Evolutionary conservation across 2,329 filamentous ascomycete species (phyloP).

Genomic region (Exophiala sp.): DNA sequence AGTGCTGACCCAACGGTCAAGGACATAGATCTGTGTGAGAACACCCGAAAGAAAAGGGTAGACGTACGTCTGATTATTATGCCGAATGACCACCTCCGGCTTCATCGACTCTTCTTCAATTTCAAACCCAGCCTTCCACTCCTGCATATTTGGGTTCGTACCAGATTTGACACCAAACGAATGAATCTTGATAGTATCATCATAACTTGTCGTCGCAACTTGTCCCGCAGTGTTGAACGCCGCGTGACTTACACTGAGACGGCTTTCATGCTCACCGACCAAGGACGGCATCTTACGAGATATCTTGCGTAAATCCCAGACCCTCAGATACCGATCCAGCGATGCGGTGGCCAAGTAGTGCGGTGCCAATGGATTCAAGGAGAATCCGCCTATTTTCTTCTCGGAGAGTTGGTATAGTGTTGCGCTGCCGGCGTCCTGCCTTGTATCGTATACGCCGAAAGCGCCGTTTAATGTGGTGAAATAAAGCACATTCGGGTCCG

Average conservation of each 20-base stretch:
- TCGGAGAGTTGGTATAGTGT: constrained; percentile 75
- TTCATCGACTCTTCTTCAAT: constrained; percentile 62
- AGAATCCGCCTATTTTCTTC: constrained; percentile 95
- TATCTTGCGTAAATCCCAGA: constrained; percentile 83
- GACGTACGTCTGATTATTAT: constrained; percentile 94
- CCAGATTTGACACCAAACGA: constrained; percentile 55
- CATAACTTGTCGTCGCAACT: constrained; percentile 87
- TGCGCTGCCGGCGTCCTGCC: constrained; percentile 53
- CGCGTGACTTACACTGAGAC: constrained; percentile 85
- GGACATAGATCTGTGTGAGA: not conserved
- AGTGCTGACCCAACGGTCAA: not conserved
- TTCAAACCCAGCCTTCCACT: constrained; percentile 58
- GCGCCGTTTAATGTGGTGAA: constrained; percentile 83
- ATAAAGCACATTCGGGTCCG: constrained; percentile 70
- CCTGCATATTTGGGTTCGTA: constrained; percentile 37
- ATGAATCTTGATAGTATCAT: constrained; percentile 93
- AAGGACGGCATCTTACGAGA: constrained; percentile 65
- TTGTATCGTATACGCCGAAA: constrained; percentile 77
- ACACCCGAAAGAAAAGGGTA: constrained; percentile 39
- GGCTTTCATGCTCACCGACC: constrained; percentile 76
- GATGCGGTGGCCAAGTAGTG: constrained; percentile 87
- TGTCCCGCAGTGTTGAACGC: constrained; percentile 83
- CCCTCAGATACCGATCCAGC: constrained; percentile 79
- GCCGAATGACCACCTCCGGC: constrained; percentile 65
- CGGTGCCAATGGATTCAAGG: constrained; percentile 71